Evolutionary conservation across 169 alveolate genomes (phyloP).

Genomic region (Plasmodium gaboni): DNA sequence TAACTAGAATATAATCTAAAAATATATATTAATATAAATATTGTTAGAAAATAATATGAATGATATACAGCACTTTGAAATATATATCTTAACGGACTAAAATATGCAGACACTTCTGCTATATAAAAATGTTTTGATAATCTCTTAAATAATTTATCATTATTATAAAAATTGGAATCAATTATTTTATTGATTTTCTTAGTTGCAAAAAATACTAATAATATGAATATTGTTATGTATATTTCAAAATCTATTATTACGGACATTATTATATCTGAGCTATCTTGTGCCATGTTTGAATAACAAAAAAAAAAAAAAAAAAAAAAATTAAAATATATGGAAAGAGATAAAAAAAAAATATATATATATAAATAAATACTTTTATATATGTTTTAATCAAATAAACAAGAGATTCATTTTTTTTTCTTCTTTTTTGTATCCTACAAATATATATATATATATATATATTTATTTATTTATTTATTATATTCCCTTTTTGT

Average conservation of each 20-base stretch:
- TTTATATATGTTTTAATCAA: no score
- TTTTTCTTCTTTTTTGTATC: no score
- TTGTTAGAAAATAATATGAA: conserved; percentile 18
- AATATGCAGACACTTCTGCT: conserved; percentile 32
- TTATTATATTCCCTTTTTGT: no score
- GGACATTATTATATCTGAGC: conserved; percentile 20
- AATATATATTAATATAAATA: conserved; percentile 25
- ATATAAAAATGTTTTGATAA: conserved; percentile 43
- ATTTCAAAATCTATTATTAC: conserved; percentile 31
- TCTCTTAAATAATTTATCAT: conserved; percentile 35
- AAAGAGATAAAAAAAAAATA: neutral
- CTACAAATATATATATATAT: no score
- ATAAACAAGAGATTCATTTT: no score
- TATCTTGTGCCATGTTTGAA: conserved; percentile 11
- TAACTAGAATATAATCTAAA: conserved; percentile 27
- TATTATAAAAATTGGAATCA: conserved; percentile 20
- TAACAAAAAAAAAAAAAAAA: neutral
- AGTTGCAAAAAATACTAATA: conserved; percentile 13
- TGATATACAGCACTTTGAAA: conserved; percentile 33
- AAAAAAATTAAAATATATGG: no score
- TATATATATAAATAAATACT: neutral
- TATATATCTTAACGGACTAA: conserved; percentile 46
- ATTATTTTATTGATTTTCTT: conserved; percentile 32
- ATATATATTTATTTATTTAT: no score
- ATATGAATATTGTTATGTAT: conserved; percentile 18